phyloP scores from a whole-genome alignment of 139 green algal species.

The Nannochloris sp. region DNA sequence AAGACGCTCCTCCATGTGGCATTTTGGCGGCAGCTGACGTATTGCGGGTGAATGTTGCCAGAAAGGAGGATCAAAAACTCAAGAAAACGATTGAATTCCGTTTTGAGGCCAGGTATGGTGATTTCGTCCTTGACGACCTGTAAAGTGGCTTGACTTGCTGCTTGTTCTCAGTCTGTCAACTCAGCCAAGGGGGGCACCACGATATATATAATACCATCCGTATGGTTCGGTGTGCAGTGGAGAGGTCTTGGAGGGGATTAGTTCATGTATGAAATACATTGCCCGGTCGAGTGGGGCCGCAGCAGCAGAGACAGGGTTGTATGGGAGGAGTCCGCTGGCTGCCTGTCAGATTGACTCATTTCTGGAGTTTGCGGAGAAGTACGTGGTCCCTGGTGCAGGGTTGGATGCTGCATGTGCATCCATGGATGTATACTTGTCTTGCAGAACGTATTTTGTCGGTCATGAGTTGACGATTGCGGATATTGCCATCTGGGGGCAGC shows the following conservation, averaged over 20 bases:
- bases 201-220: not conserved
- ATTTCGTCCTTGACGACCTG: not conserved
- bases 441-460: conserved; percentile 80
- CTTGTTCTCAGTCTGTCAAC: no score
- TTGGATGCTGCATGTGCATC: conserved; percentile 51
- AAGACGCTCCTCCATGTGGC: conserved; percentile 33
- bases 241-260: conserved; percentile 50
- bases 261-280: conserved; percentile 59
- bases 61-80: conserved; percentile 2
- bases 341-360: conserved; percentile 71
- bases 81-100: not conserved
- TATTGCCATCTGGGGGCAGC: conserved; percentile 72
- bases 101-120: not conserved
- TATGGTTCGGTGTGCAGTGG: conserved; percentile 28
- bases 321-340: conserved; percentile 17
- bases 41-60: conserved; percentile 30
- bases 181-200: no score
- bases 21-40: conserved; percentile 37
- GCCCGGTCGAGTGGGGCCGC: conserved; percentile 26
- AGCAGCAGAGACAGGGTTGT: not conserved
- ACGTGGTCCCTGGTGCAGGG: conserved; percentile 44
- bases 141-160: not conserved
- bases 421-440: conserved; percentile 63
- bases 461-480: conserved; percentile 69
- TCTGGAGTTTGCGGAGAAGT: conserved; percentile 55